A percentile compares a stretch with the other conserved stretches of the same genome.
Evolutionary conservation across 805 yeast genomes (phyloP).

Genomic region (Metschnikowia aberdeeniae): DNA sequence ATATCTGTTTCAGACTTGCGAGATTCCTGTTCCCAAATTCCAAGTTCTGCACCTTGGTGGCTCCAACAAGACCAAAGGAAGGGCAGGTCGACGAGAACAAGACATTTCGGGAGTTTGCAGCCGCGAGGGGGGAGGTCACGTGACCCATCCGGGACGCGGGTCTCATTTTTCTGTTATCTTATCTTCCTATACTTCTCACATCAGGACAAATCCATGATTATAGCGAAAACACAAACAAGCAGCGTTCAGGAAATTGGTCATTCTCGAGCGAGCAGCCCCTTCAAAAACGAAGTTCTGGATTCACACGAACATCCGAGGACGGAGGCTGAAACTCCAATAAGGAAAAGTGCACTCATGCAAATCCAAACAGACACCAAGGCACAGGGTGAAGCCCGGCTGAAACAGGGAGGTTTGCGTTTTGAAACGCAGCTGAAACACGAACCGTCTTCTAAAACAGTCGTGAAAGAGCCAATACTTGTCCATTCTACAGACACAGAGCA

Average conservation of each 20-base stretch:
- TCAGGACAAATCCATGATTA: not conserved
- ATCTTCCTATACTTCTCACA: constrained; percentile 9
- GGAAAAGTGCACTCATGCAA: too few relatives aligned
- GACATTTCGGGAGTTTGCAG: not conserved
- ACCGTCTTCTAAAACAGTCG: not conserved
- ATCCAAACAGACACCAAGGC: too few relatives aligned
- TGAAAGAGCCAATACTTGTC: not conserved
- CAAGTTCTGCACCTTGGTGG: too few relatives aligned
- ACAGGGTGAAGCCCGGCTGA: too few relatives aligned
- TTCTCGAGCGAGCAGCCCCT: constrained; percentile 1
- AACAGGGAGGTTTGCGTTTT: too few relatives aligned
- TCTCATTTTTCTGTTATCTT: constrained; percentile 7
- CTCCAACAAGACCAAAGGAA: too few relatives aligned
- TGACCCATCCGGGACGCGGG: constrained; percentile 5
- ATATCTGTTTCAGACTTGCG: too few relatives aligned
- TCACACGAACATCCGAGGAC: too few relatives aligned
- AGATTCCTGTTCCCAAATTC: too few relatives aligned
- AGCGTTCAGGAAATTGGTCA: not conserved
- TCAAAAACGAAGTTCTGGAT: not conserved
- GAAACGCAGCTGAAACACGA: not conserved
- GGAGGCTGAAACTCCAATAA: too few relatives aligned
- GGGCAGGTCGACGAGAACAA: too few relatives aligned
- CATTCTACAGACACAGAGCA: not conserved
- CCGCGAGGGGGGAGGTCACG: constrained; percentile 5
- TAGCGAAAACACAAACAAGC: not conserved